Base-by-base conservation (phyloP, 371 early-diverging fungal species). In the Quaeritorhiza haematococci region DNA sequence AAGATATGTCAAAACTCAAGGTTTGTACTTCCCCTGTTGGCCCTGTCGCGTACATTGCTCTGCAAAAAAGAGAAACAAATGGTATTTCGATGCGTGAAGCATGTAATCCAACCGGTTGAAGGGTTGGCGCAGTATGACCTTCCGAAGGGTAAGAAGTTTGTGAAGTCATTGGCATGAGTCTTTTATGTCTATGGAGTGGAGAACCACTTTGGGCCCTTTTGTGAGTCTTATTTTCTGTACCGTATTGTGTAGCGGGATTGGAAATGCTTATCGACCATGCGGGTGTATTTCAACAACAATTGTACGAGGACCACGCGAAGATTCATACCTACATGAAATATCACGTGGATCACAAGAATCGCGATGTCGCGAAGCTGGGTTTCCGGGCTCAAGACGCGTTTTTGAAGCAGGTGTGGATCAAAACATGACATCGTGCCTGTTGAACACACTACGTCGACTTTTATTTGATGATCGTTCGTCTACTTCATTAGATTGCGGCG, bases 171-270 rank as follows among this genome's bases (percentile, higher is more conserved):
- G n/a, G n/a, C n/a, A n/a, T n/a, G n/a, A n/a, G n/a, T n/a, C 13
- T 3, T 24, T 7, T 35, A n/a, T 6, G 30, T 15, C 3, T 28
- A 13, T 26, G 4, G 45, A 8, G 24, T 45, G 7, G 50, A 50
- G 33, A 13, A 27, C 24, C 19, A 45, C 3, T 27, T 15, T 7
- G 10, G 19, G 33, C 6, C 7, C 13, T 8, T 26, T 10, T 13
- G 38, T 53, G 24, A n/a, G n/a, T n/a, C n/a, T n/a, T n/a, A n/a
- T n/a, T n/a, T n/a, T n/a, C n/a, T n/a, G n/a, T n/a, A n/a, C n/a
- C n/a, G n/a, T n/a, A n/a, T n/a, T n/a, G n/a, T n/a, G n/a, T n/a
- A 76, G 84, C 85, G 44, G 87, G 82, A 0, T 35, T 87, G 38
- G 62, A 71, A 4, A 55, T 89, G 5, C 69, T 89, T 33, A 56